Evolutionary conservation across 2,329 filamentous ascomycete genomes (phyloP).

Genomic region (Trichoderma atrobrunneum): DNA sequence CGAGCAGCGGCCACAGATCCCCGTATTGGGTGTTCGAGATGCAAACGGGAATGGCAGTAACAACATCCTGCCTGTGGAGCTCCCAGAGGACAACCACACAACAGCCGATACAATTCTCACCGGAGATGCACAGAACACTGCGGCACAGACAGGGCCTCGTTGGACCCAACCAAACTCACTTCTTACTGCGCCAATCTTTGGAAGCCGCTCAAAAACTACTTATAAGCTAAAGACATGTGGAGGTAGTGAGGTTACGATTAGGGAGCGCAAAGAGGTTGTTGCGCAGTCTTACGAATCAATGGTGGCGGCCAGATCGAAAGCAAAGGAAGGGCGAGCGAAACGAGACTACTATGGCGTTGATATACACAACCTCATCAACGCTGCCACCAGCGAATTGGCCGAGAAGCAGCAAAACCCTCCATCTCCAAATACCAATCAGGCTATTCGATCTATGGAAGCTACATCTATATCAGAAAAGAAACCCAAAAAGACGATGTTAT

Average conservation of each 20-base stretch:
- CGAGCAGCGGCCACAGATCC: neutral
- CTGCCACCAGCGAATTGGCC: conserved; percentile 60
- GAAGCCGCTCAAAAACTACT: conserved; percentile 27
- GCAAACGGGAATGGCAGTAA: neutral
- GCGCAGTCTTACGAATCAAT: conserved; percentile 62
- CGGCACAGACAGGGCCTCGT: conserved; percentile 13
- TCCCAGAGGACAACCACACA: neutral
- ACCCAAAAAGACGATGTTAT: conserved; percentile 61
- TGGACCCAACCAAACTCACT: conserved; percentile 27
- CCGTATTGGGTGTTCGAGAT: conserved; percentile 2
- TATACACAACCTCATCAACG: conserved; percentile 77
- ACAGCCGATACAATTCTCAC: neutral
- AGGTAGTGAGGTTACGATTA: conserved; percentile 56
- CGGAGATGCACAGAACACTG: neutral
- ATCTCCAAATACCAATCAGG: conserved; percentile 26
- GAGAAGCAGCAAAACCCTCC: conserved; percentile 29
- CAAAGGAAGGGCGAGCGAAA: conserved; percentile 65
- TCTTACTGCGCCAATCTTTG: conserved; percentile 31
- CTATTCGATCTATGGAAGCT: conserved; percentile 45
- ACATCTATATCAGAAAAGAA: conserved; percentile 34
- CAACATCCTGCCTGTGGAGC: neutral
- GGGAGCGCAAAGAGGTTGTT: conserved; percentile 47
- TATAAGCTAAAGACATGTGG: conserved; percentile 53
- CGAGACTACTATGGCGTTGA: conserved; percentile 89
- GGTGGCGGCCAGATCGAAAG: conserved; percentile 64